Evolutionary conservation across 441 rosid species (phyloP).

Genomic region (Eutrema salsugineum): DNA sequence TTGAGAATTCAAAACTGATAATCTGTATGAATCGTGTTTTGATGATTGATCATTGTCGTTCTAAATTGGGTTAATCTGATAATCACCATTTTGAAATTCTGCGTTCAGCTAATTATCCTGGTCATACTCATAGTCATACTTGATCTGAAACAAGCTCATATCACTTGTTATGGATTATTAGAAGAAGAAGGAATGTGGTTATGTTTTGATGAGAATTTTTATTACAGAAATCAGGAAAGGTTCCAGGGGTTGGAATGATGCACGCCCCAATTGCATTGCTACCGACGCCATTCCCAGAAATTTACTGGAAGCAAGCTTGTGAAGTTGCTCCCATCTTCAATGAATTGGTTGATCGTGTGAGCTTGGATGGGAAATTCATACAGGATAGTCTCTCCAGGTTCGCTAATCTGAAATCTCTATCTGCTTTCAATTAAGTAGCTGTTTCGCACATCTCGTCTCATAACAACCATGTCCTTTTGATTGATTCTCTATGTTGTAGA

Average conservation of each 20-base stretch:
- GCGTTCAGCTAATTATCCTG: background rate
- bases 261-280: constrained; percentile 91
- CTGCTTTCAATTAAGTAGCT: background rate
- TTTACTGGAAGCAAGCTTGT: constrained; percentile 80
- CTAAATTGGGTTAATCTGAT: background rate
- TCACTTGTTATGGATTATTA: background rate
- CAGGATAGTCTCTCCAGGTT: constrained; percentile 89
- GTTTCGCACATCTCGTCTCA: background rate
- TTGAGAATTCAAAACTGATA: background rate
- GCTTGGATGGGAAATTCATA: constrained; percentile 83
- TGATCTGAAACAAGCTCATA: background rate
- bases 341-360: constrained; percentile 91
- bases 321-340: constrained; percentile 91
- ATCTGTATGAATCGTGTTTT: background rate
- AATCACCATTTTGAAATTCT: background rate
- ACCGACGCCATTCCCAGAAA: constrained; percentile 74
- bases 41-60: background rate
- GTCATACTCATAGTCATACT: background rate
- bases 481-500: constrained; percentile 42
- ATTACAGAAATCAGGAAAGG: constrained; percentile 74
- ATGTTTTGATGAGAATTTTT: constrained; percentile 12
- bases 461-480: background rate
- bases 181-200: background rate
- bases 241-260: constrained; percentile 89
- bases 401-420: background rate